phyloP scores from a whole-genome alignment of 2,329 filamentous ascomycete genomes.

The Fusarium sacchari region DNA sequence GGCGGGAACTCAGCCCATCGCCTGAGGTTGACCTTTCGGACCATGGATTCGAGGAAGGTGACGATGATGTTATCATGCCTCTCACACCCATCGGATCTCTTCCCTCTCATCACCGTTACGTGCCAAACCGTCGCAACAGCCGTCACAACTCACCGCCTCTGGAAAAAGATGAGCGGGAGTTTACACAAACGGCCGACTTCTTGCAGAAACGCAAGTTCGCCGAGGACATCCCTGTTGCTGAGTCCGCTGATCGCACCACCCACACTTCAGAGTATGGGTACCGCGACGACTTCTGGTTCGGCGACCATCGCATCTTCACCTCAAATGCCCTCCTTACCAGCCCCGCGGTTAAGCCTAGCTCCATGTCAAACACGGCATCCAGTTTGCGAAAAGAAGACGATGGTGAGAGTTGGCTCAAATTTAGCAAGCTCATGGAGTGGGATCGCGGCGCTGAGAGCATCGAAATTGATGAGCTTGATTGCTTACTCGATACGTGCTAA shows the following conservation, averaged over 20 bases:
- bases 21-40: conserved; percentile 93
- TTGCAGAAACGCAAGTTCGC: conserved; percentile 74
- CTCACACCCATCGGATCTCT: conserved; percentile 73
- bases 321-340: conserved; percentile 61
- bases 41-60: conserved; percentile 82
- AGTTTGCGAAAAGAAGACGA: conserved; percentile 52
- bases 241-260: conserved; percentile 45
- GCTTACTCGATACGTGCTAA: conserved; percentile 81
- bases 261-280: conserved; percentile 48
- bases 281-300: conserved; percentile 65
- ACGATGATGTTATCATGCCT: conserved; percentile 68
- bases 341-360: conserved; percentile 60
- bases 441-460: conserved; percentile 86
- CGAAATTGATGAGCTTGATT: conserved; percentile 92
- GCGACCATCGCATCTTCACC: conserved; percentile 53
- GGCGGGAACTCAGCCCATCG: conserved; percentile 82
- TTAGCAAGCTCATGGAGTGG: conserved; percentile 59
- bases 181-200: conserved; percentile 92
- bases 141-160: conserved; percentile 87
- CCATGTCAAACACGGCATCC: conserved; percentile 38
- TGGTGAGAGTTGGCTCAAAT: conserved; percentile 53
- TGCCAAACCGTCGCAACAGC: conserved; percentile 52
- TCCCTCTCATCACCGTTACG: conserved; percentile 57
- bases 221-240: conserved; percentile 50
- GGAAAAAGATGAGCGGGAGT: conserved; percentile 95